Percentiles rank a stretch among this genome's conserved stretches.
These are phyloP conservation scores for Wickerhamiella slavikovae DNA, from an alignment of 805 yeast species.

Conservation along the genomic window DNA sequence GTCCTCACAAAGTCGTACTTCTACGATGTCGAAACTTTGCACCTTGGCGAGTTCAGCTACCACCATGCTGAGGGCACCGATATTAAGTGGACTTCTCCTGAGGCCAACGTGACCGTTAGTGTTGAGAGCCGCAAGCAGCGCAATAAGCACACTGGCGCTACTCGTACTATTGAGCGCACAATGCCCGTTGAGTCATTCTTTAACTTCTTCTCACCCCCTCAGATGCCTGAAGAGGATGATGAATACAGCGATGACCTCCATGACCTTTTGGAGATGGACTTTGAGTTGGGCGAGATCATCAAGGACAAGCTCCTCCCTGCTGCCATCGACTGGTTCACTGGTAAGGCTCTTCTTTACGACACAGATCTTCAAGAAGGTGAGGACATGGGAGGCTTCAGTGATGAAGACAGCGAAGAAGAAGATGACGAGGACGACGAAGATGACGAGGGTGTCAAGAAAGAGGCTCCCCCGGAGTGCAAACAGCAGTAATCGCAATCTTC, in stretches of 20 bases:
- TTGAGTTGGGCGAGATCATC: constrained; percentile 87
- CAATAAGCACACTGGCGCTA: constrained; percentile 87
- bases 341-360: constrained; percentile 74
- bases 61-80: constrained; percentile 88
- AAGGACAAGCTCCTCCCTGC: constrained; percentile 91
- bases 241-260: constrained; percentile 58
- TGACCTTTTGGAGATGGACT: constrained; percentile 71
- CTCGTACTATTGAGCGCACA: constrained; percentile 83
- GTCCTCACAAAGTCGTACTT: constrained; percentile 68
- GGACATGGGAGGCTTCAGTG: constrained; percentile 40
- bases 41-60: constrained; percentile 88
- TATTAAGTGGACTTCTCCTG: constrained; percentile 67
- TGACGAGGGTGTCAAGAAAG: constrained; percentile 25
- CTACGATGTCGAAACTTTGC: constrained; percentile 85
- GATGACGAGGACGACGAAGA: constrained; percentile 27
- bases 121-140: constrained; percentile 94
- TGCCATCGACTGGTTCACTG: constrained; percentile 97
- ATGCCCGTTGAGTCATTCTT: constrained; percentile 92
- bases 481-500: too few species aligned
- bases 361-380: constrained; percentile 37
- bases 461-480: constrained; percentile 39
- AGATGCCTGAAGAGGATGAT: constrained; percentile 40
- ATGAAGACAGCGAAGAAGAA: constrained; percentile 40
- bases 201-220: constrained; percentile 89
- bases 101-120: constrained; percentile 60